A percentile compares a stretch with the other conserved stretches of the same genome.
Conservation (phyloP, 352 stramenopile species). For the Thraustotheca clavata region DNA sequence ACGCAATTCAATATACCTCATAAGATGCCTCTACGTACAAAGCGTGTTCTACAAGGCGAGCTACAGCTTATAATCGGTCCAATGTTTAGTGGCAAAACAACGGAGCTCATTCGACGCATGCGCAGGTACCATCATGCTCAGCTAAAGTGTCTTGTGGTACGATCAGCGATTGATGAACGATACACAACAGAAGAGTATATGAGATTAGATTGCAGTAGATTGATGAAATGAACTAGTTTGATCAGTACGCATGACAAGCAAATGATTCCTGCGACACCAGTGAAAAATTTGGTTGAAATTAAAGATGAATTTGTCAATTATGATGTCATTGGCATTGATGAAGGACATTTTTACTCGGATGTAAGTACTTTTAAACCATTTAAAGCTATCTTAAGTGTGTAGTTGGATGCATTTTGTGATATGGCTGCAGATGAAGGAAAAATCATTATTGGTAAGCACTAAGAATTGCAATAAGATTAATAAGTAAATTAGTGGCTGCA, state of each 20-base stretch:
- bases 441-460: constrained; percentile 44
- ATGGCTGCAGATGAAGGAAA: constrained; percentile 60
- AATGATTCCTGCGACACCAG: constrained; percentile 53
- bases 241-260: constrained; percentile 72
- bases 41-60: constrained; percentile 34
- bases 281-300: constrained; percentile 48
- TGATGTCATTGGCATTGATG: constrained; percentile 81
- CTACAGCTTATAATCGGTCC: constrained; percentile 79
- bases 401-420: constrained; percentile 72
- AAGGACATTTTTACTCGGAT: constrained; percentile 81
- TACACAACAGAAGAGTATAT: constrained; percentile 40
- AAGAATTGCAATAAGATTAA: background rate
- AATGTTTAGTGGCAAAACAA: constrained; percentile 86
- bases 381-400: background rate
- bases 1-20: too few species aligned
- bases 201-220: background rate
- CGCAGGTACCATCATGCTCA: constrained; percentile 72
- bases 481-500: constrained; percentile 34
- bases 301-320: constrained; percentile 46
- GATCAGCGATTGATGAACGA: constrained; percentile 68
- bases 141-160: constrained; percentile 70
- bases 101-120: constrained; percentile 76
- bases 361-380: too few species aligned
- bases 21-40: constrained; percentile 22
- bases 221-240: constrained; percentile 29